Base-by-base conservation (phyloP, 192 early-diverging fungal genomes). In the Phlyctochytrium arcticum region DNA sequence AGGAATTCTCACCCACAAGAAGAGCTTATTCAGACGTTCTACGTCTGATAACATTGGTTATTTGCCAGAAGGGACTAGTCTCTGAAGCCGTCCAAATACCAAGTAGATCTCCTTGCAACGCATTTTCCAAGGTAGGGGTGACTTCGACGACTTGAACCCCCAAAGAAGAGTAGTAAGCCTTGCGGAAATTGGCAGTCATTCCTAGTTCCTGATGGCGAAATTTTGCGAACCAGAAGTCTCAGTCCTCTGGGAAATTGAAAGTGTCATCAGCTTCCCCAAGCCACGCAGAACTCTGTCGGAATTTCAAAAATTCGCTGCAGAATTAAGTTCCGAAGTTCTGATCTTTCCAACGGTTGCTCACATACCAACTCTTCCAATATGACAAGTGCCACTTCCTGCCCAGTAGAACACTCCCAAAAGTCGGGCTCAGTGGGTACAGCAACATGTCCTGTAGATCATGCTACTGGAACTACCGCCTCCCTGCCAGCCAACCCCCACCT, bases 1-100 rank as follows among this genome's bases (percentile, higher is more conserved):
- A 8, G 74, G 74, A 10, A 75, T 72, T 24, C 69, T 63, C 6
- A 75, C 74, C 74, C 69, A 72, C 0, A 75, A 59, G 27, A 69
- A 72, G 3, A 75, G 56, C 36, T 71, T 75, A 36, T 60, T 62
- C 17, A 78, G 58, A 4, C 48, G 54, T 48, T 61, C 65, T 9
- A 72, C 34, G 44, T 75, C 71, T 72, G 48, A 3, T 23, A 56
- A 39, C 31, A 36, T 58, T 57, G 34, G 17, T 27, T 12, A 57
- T 7, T 1, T 57, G 26, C 2, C 24, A 8, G 17, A 1, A 66
- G 0, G 64, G 7, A 33, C 15, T 12, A 7, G 8, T 19, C 26
- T 8, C 27, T 6, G 36, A 21, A 0, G 0, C 4, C 36, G 15
- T 55, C n/a, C 4, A 57, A 26, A 29, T 42, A 72, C 70, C 60